These are phyloP conservation scores for Picea engelmannii DNA, from an alignment of 83 land plant species.

Conservation along the genomic window DNA sequence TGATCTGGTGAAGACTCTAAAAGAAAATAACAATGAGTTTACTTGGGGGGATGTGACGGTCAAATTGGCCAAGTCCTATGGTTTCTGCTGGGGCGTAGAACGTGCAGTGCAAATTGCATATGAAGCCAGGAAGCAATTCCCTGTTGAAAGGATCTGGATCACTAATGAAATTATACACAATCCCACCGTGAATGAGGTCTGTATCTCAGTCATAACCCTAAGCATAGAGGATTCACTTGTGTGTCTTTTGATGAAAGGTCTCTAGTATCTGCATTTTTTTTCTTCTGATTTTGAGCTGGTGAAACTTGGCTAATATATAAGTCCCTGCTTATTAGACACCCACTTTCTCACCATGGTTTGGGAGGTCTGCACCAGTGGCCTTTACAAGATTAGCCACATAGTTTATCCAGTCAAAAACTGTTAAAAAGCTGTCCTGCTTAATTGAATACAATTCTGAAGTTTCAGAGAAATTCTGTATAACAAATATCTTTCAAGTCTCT, in stretches of 20 bases:
- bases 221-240: not conserved
- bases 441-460: too few species aligned
- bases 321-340: too few species aligned
- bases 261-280: too few species aligned
- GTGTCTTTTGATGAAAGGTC: not conserved
- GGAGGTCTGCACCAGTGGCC: too few species aligned
- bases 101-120: constrained; percentile 96
- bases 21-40: constrained; percentile 72
- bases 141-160: constrained; percentile 76
- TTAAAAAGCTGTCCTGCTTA: too few species aligned
- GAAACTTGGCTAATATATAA: too few species aligned
- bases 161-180: constrained; percentile 98
- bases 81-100: constrained; percentile 98
- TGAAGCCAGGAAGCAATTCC: constrained; percentile 92
- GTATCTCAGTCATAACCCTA: constrained; percentile 15
- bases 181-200: constrained; percentile 86
- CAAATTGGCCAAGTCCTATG: constrained; percentile 86
- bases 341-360: too few species aligned
- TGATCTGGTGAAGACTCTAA: constrained; percentile 77
- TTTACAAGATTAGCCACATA: too few species aligned
- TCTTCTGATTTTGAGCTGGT: too few species aligned
- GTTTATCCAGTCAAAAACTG: too few species aligned
- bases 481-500: too few species aligned
- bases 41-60: constrained; percentile 91
- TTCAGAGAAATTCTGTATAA: too few species aligned